Percentiles rank a stretch among this genome's conserved stretches.
phyloP scores from a whole-genome alignment of 177 flowering plant species.

The Vitis hybrid region DNA sequence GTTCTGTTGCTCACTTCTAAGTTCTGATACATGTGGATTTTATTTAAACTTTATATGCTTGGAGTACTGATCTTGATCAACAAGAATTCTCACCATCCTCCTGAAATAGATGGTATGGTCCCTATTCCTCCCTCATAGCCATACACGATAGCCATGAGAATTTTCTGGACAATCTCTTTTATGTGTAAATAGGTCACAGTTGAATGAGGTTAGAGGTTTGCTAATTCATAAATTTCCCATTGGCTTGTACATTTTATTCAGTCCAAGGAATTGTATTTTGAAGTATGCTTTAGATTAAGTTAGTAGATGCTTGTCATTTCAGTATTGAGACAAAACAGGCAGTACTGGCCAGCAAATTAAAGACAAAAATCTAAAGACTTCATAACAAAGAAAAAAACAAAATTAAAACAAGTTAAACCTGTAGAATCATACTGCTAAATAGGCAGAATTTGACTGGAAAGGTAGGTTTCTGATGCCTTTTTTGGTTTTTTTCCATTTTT shows the following conservation, averaged over 20 bases:
- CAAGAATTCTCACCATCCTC: neutral
- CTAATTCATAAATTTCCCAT: neutral
- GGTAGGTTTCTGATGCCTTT: too few relatives aligned
- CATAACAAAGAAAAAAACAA: neutral
- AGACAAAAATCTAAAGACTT: neutral
- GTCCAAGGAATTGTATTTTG: too few relatives aligned
- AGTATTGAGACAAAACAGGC: neutral
- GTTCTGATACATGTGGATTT: neutral
- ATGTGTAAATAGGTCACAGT: neutral
- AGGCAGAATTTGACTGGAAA: neutral
- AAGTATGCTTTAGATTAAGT: too few relatives aligned
- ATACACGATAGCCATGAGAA: conserved; percentile 3
- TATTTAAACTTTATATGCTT: neutral
- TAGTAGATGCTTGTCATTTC: neutral
- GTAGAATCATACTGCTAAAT: neutral
- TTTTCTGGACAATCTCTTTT: neutral
- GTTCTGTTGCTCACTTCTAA: neutral
- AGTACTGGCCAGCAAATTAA: neutral
- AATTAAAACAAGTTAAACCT: neutral
- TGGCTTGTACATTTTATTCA: neutral
- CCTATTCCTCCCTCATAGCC: neutral
- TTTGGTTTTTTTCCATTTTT: neutral
- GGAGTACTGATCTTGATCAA: conserved; percentile 9
- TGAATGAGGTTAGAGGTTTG: neutral
- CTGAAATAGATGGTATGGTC: conserved; percentile 13